Conservation (phyloP, 129 eudicot species). For the Artemisia annua region DNA sequence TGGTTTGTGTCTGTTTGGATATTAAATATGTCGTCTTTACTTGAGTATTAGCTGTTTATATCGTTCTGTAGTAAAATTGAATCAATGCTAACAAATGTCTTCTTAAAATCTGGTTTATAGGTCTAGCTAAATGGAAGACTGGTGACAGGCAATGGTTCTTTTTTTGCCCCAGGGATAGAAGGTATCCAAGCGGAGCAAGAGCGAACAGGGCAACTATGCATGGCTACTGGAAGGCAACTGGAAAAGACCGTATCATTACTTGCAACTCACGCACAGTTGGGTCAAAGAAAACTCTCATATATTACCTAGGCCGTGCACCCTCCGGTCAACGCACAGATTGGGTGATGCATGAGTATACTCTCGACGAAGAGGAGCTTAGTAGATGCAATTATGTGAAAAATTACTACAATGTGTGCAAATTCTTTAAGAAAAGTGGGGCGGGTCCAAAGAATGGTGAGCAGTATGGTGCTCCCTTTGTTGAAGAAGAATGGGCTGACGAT, state of each 20-base stretch:
- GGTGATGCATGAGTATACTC: conserved; percentile 87
- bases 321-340: conserved; percentile 79
- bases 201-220: conserved; percentile 59
- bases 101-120: conserved; percentile 38
- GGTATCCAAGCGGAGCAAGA: conserved; percentile 71
- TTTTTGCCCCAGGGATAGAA: conserved; percentile 66
- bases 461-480: conserved; percentile 85
- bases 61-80: not conserved
- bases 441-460: conserved; percentile 93
- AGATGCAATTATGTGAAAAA: conserved; percentile 55
- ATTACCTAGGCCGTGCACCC: conserved; percentile 80
- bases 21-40: not conserved
- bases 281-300: conserved; percentile 71
- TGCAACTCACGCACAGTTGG: conserved; percentile 69
- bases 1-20: not conserved
- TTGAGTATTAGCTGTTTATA: not conserved
- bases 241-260: conserved; percentile 66
- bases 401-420: conserved; percentile 58
- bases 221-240: conserved; percentile 94
- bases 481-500: conserved; percentile 83
- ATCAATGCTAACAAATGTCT: not conserved
- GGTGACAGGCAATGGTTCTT: conserved; percentile 94
- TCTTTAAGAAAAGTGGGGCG: conserved; percentile 79
- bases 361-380: conserved; percentile 77
- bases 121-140: conserved; percentile 55